Conservation (phyloP, 805 yeast genomes). For the Teunomyces barrocoloradensis region DNA sequence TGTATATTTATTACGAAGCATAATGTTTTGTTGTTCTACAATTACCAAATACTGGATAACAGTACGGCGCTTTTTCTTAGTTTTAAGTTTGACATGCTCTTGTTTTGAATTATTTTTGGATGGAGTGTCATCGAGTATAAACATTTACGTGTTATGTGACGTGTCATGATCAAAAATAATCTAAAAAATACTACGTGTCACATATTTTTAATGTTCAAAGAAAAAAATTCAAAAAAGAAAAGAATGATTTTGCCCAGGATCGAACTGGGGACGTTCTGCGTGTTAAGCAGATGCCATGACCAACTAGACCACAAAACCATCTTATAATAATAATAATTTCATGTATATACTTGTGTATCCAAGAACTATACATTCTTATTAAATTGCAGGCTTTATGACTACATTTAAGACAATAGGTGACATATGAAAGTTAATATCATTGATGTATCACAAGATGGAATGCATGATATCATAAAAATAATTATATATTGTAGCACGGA, state of each 20-base stretch:
- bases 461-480: not conserved
- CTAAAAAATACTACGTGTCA: not conserved
- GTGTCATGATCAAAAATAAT: no score
- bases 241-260: constrained; percentile 98
- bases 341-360: not conserved
- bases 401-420: no score
- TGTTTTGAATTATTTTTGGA: no score
- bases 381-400: no score
- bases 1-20: not conserved
- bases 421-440: no score
- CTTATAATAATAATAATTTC: constrained; percentile 1
- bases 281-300: constrained; percentile 99
- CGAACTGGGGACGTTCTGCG: constrained; percentile 99
- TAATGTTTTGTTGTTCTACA: not conserved
- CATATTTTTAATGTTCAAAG: no score
- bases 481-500: not conserved
- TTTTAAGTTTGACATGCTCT: no score
- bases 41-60: no score
- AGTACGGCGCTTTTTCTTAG: no score
- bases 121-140: no score
- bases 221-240: constrained; percentile 1
- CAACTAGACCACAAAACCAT: constrained; percentile 98
- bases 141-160: no score
- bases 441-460: not conserved
- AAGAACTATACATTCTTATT: no score